phyloP scores from a whole-genome alignment of 1,284 basidiomycete species.

The Austroboletus niveus region DNA sequence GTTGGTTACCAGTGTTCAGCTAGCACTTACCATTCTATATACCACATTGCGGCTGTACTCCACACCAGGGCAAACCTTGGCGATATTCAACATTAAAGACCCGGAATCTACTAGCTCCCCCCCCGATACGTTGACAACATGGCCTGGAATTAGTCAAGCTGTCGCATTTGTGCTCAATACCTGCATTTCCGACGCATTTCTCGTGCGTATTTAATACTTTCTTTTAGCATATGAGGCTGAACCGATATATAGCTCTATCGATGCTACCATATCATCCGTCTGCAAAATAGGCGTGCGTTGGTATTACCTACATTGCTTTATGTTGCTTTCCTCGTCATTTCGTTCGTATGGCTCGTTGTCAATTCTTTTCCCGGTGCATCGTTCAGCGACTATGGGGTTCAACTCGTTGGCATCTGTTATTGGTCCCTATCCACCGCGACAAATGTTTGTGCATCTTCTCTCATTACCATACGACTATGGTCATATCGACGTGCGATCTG shows the following conservation, averaged over 20 bases:
- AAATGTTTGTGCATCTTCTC: constrained; percentile 13
- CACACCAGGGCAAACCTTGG: no score
- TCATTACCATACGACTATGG: constrained; percentile 19
- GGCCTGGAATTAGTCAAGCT: constrained; percentile 12
- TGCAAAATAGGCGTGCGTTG: constrained; percentile 2
- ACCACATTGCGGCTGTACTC: no score
- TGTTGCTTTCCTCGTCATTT: constrained; percentile 11
- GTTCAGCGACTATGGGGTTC: constrained; percentile 12
- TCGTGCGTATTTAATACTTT: constrained; percentile 11
- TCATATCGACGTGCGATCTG: constrained; percentile 13
- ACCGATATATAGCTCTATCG: constrained; percentile 19
- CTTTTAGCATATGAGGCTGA: background rate
- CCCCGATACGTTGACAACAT: constrained; percentile 8
- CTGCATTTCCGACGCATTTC: constrained; percentile 25
- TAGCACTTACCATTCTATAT: no score
- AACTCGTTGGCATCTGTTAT: constrained; percentile 13
- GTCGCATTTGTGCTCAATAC: constrained; percentile 22
- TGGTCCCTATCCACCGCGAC: constrained; percentile 16
- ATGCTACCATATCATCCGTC: constrained; percentile 19
- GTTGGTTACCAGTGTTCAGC: no score
- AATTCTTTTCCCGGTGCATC: constrained; percentile 6
- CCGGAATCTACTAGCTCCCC: no score
- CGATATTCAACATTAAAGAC: no score
- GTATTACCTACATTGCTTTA: constrained; percentile 10
- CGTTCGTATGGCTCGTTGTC: constrained; percentile 16